A percentile compares a stretch with the other conserved stretches of the same genome.
phyloP scores from a whole-genome alignment of 352 stramenopile species.

The Pythium dissotocum region DNA sequence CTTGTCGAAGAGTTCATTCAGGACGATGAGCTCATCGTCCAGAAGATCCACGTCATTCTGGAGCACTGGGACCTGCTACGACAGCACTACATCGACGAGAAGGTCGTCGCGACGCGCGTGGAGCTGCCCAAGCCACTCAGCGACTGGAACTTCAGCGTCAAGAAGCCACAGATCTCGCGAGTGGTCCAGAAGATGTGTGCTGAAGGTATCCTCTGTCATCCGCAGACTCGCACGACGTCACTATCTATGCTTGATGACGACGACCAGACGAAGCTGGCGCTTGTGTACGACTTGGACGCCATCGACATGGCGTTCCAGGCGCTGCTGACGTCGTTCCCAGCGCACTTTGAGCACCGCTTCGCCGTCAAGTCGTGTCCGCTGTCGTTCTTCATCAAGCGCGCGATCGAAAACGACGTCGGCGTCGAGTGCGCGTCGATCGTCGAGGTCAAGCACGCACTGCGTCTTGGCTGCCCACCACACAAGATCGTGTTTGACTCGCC shows the following conservation, averaged over 20 bases:
- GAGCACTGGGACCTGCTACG: slow-evolving; percentile 65
- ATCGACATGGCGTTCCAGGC: slow-evolving; percentile 86
- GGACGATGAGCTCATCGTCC: slow-evolving; percentile 59
- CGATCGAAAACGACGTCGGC: slow-evolving; percentile 75
- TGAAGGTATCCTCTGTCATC: slow-evolving; percentile 40
- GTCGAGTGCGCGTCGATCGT: slow-evolving; percentile 84
- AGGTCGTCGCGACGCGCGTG: slow-evolving; percentile 33
- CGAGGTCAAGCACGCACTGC: slow-evolving; percentile 80
- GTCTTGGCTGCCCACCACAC: slow-evolving; percentile 64
- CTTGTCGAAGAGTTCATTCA: slow-evolving; percentile 44
- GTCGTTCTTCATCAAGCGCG: slow-evolving; percentile 80
- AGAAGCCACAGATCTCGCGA: slow-evolving; percentile 56
- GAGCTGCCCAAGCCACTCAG: slow-evolving; percentile 55
- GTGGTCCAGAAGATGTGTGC: slow-evolving; percentile 63
- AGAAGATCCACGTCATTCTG: slow-evolving; percentile 73
- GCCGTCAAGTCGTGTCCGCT: slow-evolving; percentile 90
- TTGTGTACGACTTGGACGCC: slow-evolving; percentile 85
- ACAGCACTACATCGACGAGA: slow-evolving; percentile 62
- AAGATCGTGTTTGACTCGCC: slow-evolving; percentile 92
- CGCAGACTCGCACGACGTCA: slow-evolving; percentile 9
- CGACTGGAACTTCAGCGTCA: slow-evolving; percentile 79
- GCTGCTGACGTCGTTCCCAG: slow-evolving; percentile 75
- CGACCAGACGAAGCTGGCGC: slow-evolving; percentile 54
- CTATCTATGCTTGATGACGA: slow-evolving; percentile 29
- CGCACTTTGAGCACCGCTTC: slow-evolving; percentile 88